phyloP scores from a whole-genome alignment of 805 yeast genomes.

The Yarrowia sp. region DNA sequence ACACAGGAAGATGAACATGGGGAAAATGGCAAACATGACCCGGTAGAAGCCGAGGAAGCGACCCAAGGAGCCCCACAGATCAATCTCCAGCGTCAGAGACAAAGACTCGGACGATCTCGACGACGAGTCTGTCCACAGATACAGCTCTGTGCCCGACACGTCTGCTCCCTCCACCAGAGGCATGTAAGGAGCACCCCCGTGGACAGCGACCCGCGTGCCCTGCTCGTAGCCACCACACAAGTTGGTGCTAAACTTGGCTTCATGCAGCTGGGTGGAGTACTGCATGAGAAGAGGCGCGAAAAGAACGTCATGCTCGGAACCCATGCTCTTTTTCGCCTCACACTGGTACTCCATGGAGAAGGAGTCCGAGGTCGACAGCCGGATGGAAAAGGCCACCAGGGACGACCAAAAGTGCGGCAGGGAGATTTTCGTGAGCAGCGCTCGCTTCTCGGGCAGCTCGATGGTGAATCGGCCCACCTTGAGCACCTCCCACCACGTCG shows the following conservation, averaged over 20 bases:
- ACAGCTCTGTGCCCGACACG: slow-evolving; percentile 44
- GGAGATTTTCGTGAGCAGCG: slow-evolving; percentile 9
- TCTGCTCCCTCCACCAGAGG: slow-evolving; percentile 52
- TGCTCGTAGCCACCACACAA: slow-evolving; percentile 27
- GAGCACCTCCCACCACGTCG: slow-evolving; percentile 27
- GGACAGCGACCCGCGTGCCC: slow-evolving; percentile 52
- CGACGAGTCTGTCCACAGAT: slow-evolving; percentile 44
- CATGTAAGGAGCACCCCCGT: slow-evolving; percentile 75
- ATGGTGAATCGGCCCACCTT: slow-evolving; percentile 19
- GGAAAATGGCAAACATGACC: slow-evolving; percentile 70
- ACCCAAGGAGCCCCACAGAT: slow-evolving; percentile 64
- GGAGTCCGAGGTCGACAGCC: slow-evolving; percentile 32
- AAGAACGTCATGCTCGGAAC: slow-evolving; percentile 32
- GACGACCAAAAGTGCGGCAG: slow-evolving; percentile 36
- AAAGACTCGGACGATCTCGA: slow-evolving; percentile 23
- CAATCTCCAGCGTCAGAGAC: slow-evolving; percentile 52
- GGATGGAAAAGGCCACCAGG: slow-evolving; percentile 22
- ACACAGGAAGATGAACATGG: slow-evolving; percentile 62
- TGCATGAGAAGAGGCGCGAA: slow-evolving; percentile 36
- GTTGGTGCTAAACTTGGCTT: slow-evolving; percentile 23
- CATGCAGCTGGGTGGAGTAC: slow-evolving; percentile 21
- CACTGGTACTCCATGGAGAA: slow-evolving; percentile 39
- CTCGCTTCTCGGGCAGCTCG: slow-evolving; percentile 15
- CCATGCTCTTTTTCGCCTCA: slow-evolving; percentile 34
- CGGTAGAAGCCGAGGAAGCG: slow-evolving; percentile 75